These are phyloP conservation scores for Neofusicoccum parvum DNA, from an alignment of 2,329 filamentous ascomycete genomes.

Conservation along the genomic window DNA sequence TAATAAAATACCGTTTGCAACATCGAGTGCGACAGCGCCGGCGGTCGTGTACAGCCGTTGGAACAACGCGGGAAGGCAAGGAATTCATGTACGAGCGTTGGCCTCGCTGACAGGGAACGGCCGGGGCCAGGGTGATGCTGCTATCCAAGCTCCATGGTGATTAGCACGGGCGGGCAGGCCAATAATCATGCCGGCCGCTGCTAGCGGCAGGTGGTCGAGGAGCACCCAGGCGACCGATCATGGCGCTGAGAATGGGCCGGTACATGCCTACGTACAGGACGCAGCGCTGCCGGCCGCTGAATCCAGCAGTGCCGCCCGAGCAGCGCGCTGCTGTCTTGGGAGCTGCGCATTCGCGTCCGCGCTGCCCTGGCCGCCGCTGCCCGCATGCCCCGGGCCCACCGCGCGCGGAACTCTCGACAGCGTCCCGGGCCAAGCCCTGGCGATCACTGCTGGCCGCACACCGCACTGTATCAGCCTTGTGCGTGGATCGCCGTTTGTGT, in stretches of 20 bases:
- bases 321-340: constrained; percentile 8
- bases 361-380: not conserved
- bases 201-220: constrained; percentile 16
- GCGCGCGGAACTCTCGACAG: constrained; percentile 1
- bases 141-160: constrained; percentile 18
- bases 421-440: constrained; percentile 14
- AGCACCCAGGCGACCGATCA: constrained; percentile 23
- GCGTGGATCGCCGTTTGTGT: constrained; percentile 19
- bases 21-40: constrained; percentile 35
- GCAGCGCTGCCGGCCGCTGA: constrained; percentile 10
- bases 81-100: constrained; percentile 35
- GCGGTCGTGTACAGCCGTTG: constrained; percentile 35
- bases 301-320: constrained; percentile 14
- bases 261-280: constrained; percentile 16
- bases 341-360: constrained; percentile 7
- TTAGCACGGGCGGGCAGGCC: constrained; percentile 24
- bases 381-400: constrained; percentile 6
- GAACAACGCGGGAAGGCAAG: constrained; percentile 40
- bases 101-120: constrained; percentile 21
- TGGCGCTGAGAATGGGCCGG: constrained; percentile 19
- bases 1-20: constrained; percentile 45
- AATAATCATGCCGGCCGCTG: constrained; percentile 27
- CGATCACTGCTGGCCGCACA: constrained; percentile 16
- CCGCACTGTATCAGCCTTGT: constrained; percentile 20
- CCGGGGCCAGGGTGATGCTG: constrained; percentile 17